Conservation (phyloP, 1,284 basidiomycete species). For the Heterobasidion irregulare region DNA sequence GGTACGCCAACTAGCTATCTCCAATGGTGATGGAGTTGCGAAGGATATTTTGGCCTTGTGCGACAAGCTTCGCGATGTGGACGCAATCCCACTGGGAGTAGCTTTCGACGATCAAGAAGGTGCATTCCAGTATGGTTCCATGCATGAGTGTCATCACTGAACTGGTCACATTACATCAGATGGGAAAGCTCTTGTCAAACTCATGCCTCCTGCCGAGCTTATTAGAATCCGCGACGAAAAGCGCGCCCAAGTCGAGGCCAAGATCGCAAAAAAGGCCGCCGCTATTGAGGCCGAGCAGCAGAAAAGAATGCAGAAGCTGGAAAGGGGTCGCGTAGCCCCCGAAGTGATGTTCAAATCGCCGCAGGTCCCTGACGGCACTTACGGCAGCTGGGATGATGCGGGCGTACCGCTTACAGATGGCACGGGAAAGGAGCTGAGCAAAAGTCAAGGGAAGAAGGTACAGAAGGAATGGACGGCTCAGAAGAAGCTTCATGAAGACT, state of each 20-base stretch:
- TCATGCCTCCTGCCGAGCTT: slow-evolving; percentile 80
- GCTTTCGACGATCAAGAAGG: slow-evolving; percentile 97
- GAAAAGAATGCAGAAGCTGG: slow-evolving; percentile 77
- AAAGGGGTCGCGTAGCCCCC: slow-evolving; percentile 77
- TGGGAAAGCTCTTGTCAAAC: slow-evolving; percentile 91
- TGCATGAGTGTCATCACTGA: not conserved
- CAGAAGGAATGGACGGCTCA: slow-evolving; percentile 76
- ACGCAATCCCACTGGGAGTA: slow-evolving; percentile 89
- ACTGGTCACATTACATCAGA: slow-evolving; percentile 35
- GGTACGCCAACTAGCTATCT: slow-evolving; percentile 78
- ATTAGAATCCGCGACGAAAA: slow-evolving; percentile 87
- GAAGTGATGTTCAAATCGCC: slow-evolving; percentile 82
- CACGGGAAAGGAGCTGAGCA: slow-evolving; percentile 81
- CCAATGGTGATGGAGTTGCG: slow-evolving; percentile 52
- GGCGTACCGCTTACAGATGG: slow-evolving; percentile 83
- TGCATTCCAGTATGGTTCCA: slow-evolving; percentile 19
- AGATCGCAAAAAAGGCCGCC: slow-evolving; percentile 77
- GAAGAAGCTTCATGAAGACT: slow-evolving; percentile 75
- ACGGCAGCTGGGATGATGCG: slow-evolving; percentile 74
- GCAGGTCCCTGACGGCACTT: slow-evolving; percentile 60
- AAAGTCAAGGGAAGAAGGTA: slow-evolving; percentile 75
- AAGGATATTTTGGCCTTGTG: slow-evolving; percentile 80
- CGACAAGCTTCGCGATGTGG: slow-evolving; percentile 86
- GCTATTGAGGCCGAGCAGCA: slow-evolving; percentile 63
- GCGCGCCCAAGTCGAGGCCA: slow-evolving; percentile 67